These are phyloP conservation scores for Ophiostoma tasmaniense DNA, from an alignment of 2,329 filamentous ascomycete species.

Conservation along the genomic window DNA sequence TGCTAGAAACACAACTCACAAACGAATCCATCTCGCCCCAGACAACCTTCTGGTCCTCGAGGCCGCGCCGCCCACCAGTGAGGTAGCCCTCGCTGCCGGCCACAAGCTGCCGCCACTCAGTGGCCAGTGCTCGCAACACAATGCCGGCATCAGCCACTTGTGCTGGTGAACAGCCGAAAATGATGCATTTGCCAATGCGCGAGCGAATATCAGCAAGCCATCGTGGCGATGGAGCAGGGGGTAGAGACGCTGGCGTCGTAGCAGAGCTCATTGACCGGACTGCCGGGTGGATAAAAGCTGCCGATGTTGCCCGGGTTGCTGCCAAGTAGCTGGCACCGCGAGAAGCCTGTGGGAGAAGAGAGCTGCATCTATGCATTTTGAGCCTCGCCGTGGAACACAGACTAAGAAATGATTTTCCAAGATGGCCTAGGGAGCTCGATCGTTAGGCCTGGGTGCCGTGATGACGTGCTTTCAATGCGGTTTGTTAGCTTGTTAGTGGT, in stretches of 20 bases:
- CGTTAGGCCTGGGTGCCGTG: not conserved
- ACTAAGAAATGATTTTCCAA: not conserved
- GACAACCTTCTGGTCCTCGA: slow-evolving; percentile 59
- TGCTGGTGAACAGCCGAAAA: slow-evolving; percentile 55
- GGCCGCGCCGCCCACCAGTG: slow-evolving; percentile 51
- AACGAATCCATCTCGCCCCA: slow-evolving; percentile 78
- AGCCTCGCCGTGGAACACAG: not conserved
- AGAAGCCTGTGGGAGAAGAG: not conserved
- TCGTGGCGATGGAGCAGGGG: slow-evolving; percentile 27
- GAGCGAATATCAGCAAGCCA: slow-evolving; percentile 63
- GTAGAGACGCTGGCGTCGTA: not conserved
- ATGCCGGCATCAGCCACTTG: slow-evolving; percentile 51
- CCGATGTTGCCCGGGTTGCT: not conserved
- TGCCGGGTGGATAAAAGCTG: not conserved
- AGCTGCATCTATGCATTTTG: not conserved
- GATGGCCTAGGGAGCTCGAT: not conserved
- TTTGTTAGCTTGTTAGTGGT: not conserved
- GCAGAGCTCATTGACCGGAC: not conserved
- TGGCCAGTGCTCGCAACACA: slow-evolving; percentile 51
- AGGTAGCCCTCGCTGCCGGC: slow-evolving; percentile 70
- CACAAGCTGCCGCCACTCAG: slow-evolving; percentile 62
- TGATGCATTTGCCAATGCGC: slow-evolving; percentile 65
- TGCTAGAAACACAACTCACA: slow-evolving; percentile 24
- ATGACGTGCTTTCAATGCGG: not conserved
- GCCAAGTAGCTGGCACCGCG: not conserved